A percentile compares a stretch with the other conserved stretches of the same genome.
phyloP scores from a whole-genome alignment of 495 filamentous ascomycete genomes.

The Peziza echinospora region DNA sequence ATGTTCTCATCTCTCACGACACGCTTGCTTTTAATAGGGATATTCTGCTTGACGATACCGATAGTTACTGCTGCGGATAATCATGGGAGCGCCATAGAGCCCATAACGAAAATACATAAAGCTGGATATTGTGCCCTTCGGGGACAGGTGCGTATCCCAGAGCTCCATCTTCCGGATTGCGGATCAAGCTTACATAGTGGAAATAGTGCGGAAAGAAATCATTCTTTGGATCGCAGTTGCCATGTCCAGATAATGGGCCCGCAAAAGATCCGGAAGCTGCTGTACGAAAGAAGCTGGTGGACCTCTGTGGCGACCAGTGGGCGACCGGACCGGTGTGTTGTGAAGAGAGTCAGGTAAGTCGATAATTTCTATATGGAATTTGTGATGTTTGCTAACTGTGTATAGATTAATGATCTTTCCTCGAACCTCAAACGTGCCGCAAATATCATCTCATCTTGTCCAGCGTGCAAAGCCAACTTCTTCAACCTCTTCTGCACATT shows the following conservation, averaged over 20 bases:
- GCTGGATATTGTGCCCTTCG: conserved; percentile 76
- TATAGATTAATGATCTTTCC: conserved; percentile 50
- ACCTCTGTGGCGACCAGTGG: conserved; percentile 75
- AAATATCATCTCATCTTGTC: conserved; percentile 72
- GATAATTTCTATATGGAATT: not conserved
- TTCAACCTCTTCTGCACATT: conserved; percentile 95
- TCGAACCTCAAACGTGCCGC: conserved; percentile 71
- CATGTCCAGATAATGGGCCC: conserved; percentile 78
- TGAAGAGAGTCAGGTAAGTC: conserved; percentile 47
- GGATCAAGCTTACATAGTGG: too few species aligned
- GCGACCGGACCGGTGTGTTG: conserved; percentile 65
- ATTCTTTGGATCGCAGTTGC: conserved; percentile 68
- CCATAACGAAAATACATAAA: conserved; percentile 48
- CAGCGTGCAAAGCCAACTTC: conserved; percentile 91
- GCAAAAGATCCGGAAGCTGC: conserved; percentile 49
- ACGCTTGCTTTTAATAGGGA: not conserved
- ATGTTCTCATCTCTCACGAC: not conserved
- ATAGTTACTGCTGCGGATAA: not conserved
- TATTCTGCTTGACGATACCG: not conserved
- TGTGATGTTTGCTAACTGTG: not conserved
- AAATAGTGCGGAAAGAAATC: conserved; percentile 78
- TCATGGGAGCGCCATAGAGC: too few species aligned
- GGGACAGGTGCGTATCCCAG: conserved; percentile 25
- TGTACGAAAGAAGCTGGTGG: conserved; percentile 53
- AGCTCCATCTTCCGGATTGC: not conserved